phyloP scores from a whole-genome alignment of 495 filamentous ascomycete genomes.

The Aspergillus cavernicola region DNA sequence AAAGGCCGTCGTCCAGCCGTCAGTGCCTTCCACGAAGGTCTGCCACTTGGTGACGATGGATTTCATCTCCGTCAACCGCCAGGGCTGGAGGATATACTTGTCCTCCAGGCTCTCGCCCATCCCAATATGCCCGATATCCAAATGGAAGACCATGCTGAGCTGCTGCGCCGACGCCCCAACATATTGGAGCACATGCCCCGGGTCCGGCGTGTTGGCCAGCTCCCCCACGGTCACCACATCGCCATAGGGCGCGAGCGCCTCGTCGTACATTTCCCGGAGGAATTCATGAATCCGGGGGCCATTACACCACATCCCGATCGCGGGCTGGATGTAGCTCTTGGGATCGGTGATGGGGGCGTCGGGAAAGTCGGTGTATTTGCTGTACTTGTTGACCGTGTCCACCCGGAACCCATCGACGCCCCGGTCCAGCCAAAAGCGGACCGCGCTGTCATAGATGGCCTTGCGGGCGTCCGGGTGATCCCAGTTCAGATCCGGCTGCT shows the following conservation, averaged over 20 bases:
- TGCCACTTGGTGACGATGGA: constrained; percentile 36
- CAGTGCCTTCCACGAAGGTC: constrained; percentile 41
- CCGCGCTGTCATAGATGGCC: constrained; percentile 45
- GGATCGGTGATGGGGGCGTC: constrained; percentile 42
- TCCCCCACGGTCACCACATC: constrained; percentile 51
- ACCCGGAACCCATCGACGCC: constrained; percentile 55
- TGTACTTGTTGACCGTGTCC: constrained; percentile 55
- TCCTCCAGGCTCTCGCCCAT: constrained; percentile 32
- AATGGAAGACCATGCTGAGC: constrained; percentile 56
- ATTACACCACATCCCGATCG: constrained; percentile 48
- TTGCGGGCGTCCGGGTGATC: constrained; percentile 44
- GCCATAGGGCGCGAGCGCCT: constrained; percentile 39
- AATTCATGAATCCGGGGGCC: constrained; percentile 57
- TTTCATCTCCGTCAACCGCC: constrained; percentile 40
- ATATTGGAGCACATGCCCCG: constrained; percentile 42
- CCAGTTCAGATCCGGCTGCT: constrained; percentile 57
- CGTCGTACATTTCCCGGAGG: constrained; percentile 39
- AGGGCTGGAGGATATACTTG: constrained; percentile 36
- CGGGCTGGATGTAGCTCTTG: constrained; percentile 39
- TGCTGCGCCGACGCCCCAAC: constrained; percentile 34
- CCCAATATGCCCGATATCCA: constrained; percentile 49
- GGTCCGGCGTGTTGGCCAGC: constrained; percentile 40
- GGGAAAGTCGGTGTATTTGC: constrained; percentile 40
- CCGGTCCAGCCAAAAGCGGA: constrained; percentile 52
- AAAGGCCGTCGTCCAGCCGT: constrained; percentile 52